phyloP scores from a whole-genome alignment of 2,329 filamentous ascomycete species.

The Trichoderma pleuroti region DNA sequence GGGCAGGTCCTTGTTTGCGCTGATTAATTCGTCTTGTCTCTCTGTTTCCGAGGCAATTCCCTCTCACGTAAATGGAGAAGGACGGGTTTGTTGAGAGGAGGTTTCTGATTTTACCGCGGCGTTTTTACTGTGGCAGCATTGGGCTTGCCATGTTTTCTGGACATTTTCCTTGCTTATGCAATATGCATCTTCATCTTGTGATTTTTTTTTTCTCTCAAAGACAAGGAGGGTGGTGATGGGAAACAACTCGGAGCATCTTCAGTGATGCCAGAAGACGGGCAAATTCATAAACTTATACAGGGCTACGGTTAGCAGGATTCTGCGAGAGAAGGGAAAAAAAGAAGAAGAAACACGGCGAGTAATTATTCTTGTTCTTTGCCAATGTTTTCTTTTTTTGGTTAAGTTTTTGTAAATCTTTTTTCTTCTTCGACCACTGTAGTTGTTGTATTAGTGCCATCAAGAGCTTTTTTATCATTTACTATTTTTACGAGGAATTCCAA shows the following conservation, averaged over 20 bases:
- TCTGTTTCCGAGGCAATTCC: slow-evolving; percentile 3
- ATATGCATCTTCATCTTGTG: neutral
- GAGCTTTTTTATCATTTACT: neutral
- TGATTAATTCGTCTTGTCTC: slow-evolving; percentile 12
- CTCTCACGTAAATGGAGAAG: neutral
- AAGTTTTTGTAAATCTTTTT: slow-evolving; percentile 11
- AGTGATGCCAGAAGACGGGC: slow-evolving; percentile 1
- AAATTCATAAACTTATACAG: slow-evolving; percentile 15
- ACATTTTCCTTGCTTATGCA: neutral
- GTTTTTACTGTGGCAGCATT: slow-evolving; percentile 20
- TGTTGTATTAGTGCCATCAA: slow-evolving; percentile 9
- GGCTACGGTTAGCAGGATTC: slow-evolving; percentile 12
- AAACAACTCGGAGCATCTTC: neutral
- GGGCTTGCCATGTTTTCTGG: slow-evolving; percentile 9
- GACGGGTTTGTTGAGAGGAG: neutral
- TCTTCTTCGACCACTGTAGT: slow-evolving; percentile 2
- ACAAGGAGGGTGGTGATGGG: neutral
- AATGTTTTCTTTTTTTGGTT: neutral
- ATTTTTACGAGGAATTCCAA: neutral
- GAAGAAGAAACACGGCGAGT: slow-evolving; percentile 6
- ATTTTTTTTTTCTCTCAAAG: neutral
- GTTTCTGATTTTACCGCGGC: slow-evolving; percentile 11
- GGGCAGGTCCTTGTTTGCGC: neutral
- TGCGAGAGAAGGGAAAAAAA: slow-evolving; percentile 6
- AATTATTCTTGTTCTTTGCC: neutral